Percentiles rank a stretch among this genome's conserved stretches.
Evolutionary conservation across 805 yeast genomes (phyloP).

Genomic region (Candida chilensis): DNA sequence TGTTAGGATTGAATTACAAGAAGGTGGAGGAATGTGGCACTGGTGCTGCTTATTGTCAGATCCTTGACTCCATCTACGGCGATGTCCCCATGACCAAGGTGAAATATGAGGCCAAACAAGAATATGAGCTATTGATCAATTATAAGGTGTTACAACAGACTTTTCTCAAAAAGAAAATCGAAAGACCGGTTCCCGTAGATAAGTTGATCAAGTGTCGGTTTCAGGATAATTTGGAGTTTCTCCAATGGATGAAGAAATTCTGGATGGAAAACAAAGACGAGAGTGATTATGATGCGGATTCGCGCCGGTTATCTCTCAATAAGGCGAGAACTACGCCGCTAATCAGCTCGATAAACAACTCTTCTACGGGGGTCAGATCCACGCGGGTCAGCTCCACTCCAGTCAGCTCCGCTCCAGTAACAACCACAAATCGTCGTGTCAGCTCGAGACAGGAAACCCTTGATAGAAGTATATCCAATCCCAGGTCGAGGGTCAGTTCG

Average conservation of each 20-base stretch:
- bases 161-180: slow-evolving; percentile 63
- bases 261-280: slow-evolving; percentile 76
- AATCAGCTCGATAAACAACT: too few species aligned
- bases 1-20: slow-evolving; percentile 53
- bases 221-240: slow-evolving; percentile 89
- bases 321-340: too few species aligned
- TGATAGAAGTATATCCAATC: too few species aligned
- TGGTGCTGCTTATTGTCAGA: slow-evolving; percentile 93
- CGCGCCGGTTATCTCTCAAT: too few species aligned
- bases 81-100: slow-evolving; percentile 80
- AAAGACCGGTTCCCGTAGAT: slow-evolving; percentile 74
- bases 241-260: slow-evolving; percentile 82
- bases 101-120: slow-evolving; percentile 58
- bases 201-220: slow-evolving; percentile 76
- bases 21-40: slow-evolving; percentile 92
- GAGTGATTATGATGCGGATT: slow-evolving; percentile 58
- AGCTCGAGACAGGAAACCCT: too few species aligned
- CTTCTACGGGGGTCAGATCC: too few species aligned
- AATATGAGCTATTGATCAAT: slow-evolving; percentile 71
- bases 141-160: slow-evolving; percentile 80
- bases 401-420: too few species aligned
- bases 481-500: slow-evolving; percentile 1
- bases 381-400: too few species aligned
- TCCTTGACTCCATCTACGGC: slow-evolving; percentile 75
- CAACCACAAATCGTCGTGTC: too few species aligned